Evolutionary conservation across 2,329 filamentous ascomycete species (phyloP), one percentile per base, ranked within the genome.

Genomic region (Ophiostoma triangulosporum): DNA sequence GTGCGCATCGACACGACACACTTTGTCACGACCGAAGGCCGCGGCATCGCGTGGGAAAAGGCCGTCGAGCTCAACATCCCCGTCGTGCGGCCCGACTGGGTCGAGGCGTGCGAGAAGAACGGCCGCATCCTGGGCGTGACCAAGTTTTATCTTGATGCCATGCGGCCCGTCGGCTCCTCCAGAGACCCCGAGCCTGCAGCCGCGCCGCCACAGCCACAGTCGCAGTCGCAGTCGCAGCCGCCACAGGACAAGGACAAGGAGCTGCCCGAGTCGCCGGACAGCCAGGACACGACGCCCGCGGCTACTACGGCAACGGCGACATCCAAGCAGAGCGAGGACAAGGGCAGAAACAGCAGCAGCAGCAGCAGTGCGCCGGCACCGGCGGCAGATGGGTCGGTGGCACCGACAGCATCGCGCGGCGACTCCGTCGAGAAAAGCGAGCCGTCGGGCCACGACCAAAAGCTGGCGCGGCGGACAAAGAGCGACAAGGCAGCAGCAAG

Each of bases 1-100:
- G 89, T 97, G 51, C 80, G 91, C 62, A 97, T 98, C 64, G 93
- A 98, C 66, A 98, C 93, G 1, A 98, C 93, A 15, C 93, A 98
- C 69, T 98, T 98, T 66, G 88, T 98, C 56, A 97, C 91, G 58
- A 95, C 88, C 9, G 93, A 98, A 67, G 90, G 90, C 29, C 76
- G 90, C 54, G 93, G 93, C 31, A 77, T 86, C 50, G 78, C 84
- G 12, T 98, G 93, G 93, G 93, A 98, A 70, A 94, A 93, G 73
- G 93, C 93, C 1, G 84, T 91, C 29, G 91, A 97, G 72, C 94
- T 90, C 80, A 98, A 97, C 67, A 95, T 98, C 53, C 93, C 93
- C 7, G 88, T 98, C 11, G 93, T 98, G 22, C 80, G 93, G 36
- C 93, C 93, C 20, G 93, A 98, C 68, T 98, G 93, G 93, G 80